These are phyloP conservation scores for Lachancea lanzarotensis DNA, from an alignment of 805 yeast genomes.

Conservation along the genomic window DNA sequence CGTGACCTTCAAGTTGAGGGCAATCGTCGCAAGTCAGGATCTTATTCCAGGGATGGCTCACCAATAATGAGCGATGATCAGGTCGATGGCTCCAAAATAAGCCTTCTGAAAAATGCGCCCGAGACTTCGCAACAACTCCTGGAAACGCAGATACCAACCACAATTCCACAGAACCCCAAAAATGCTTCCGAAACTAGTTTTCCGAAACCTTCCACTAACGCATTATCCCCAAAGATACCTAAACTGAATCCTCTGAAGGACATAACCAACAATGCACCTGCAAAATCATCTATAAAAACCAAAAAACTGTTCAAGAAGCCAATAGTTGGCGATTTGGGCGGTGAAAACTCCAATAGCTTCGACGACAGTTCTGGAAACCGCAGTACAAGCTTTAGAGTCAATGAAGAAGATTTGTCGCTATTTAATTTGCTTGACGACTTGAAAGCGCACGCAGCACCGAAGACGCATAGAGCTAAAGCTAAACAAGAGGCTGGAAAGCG, in stretches of 20 bases:
- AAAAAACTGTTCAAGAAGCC: slow-evolving; percentile 26
- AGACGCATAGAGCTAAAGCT: slow-evolving; percentile 21
- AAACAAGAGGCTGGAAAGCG: slow-evolving; percentile 9
- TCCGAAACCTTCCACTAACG: not conserved
- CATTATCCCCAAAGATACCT: not conserved
- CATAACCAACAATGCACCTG: slow-evolving; percentile 17
- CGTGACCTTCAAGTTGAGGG: slow-evolving; percentile 29
- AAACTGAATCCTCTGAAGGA: slow-evolving; percentile 10
- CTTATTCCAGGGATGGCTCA: slow-evolving; percentile 6
- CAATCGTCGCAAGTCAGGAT: slow-evolving; percentile 2
- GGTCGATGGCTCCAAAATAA: not conserved
- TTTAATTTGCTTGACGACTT: slow-evolving; percentile 36
- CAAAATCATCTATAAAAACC: slow-evolving; percentile 11
- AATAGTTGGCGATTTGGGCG: slow-evolving; percentile 26
- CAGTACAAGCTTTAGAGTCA: slow-evolving; percentile 19
- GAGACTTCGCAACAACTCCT: not conserved
- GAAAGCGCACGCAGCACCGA: slow-evolving; percentile 16
- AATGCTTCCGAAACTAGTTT: not conserved
- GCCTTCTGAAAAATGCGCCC: not conserved
- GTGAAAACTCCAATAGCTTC: slow-evolving; percentile 13
- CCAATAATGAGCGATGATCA: not conserved
- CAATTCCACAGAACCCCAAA: not conserved
- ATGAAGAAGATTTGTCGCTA: slow-evolving; percentile 34
- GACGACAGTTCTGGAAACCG: slow-evolving; percentile 10
- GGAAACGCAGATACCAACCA: not conserved